Evolutionary conservation across 176 grass and related monocot species (phyloP), one percentile per base, ranked within the genome.

Genomic region (Poa pratensis): DNA sequence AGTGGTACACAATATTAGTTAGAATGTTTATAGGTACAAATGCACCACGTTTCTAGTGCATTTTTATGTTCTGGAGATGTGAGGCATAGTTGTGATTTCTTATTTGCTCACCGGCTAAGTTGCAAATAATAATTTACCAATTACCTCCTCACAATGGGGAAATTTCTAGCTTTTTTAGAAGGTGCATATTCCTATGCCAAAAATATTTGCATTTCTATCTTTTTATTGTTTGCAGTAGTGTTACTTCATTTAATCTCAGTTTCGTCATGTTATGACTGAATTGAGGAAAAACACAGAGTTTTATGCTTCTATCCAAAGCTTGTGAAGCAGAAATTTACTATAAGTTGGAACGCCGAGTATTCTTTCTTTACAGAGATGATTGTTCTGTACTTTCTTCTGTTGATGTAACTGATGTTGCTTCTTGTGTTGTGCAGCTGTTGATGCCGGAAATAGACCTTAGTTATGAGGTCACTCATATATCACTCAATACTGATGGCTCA

Each of bases 401-500:
- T 80, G 34, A 35, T 24, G 76, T 50, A 83, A 68, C 53, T 7
- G 26, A 54, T 51, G 24, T 66, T 68, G 27, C 26, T 34, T 73
- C 24, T 27, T 74, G 59, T 83, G 2, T 14, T 88, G 24, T 62
- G 23, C 86, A 99, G 96, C 62, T 88, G 61, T 75, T 99, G 89
- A 50, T 88, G 24, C 86, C 86, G 19, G 90, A 93, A 75, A 49
- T 50, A n/a, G 87, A 91, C 88, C 84, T 96, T 81, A 80, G 86
- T 76, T 87, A 70, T 2, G 73, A 78, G 20, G 75, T 94, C 58
- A 86, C 71, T 46, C 78, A 94, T 76, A 73, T 99, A 42, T 86
- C 88, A 86, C 88, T 99, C 42, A 99, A 88, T 79, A 32, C 55
- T 57, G 91, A 99, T 79, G 91, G 93, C 28, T 95, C 93, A 83